Base-by-base conservation (phyloP, 129 eudicot genomes). In the Solidago caesia region DNA sequence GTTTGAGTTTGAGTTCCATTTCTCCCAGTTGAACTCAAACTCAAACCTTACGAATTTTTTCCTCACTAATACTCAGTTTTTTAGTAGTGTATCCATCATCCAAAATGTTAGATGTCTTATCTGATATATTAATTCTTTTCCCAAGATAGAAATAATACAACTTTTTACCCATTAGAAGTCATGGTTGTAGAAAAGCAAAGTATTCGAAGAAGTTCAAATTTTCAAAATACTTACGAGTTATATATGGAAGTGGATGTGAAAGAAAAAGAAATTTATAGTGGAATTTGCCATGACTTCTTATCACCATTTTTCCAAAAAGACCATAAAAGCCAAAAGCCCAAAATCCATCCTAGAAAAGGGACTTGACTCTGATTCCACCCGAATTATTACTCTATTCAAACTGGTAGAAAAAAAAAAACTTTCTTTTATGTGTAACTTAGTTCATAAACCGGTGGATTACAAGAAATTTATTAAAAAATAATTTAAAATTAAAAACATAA, bases 311-410 rank as follows among this genome's bases (percentile, higher is more conserved):
- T 46, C 43, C 47, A 8, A 57, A 77, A 68, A 77, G 64, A 62
- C 42, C 58, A 46, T 49, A 48, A 74, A 74, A 62, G 14, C 42
- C 51, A 62, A 61, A 62, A 62, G 27, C 9, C 42, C 51, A 62
- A 61, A 62, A 62, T 46, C 9, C 61, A 46, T 46, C 52, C 33
- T 12, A 6, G 3, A 55, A 75, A 33, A 67, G 47, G 47, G 33
- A 26, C 25, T 44, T 57, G 74, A 56, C 48, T 76, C 44, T 55
- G 58, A 67, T 60, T 27, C 80, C 80, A 76, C 80, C 73, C 5
- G 56, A 42, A 75, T 57, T 57, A 25, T 58, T 58, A 56, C 21
- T 13, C 9, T 13, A 0, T 21, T 15, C 15, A 0, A 15, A 16
- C 6, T 56, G 51, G 51, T 46, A 1, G 11, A 33, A 33, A 33